Percentiles rank a stretch among this genome's conserved stretches.
Conservation (phyloP, 1,284 basidiomycete species). For the Tylopilus orsonianus region DNA sequence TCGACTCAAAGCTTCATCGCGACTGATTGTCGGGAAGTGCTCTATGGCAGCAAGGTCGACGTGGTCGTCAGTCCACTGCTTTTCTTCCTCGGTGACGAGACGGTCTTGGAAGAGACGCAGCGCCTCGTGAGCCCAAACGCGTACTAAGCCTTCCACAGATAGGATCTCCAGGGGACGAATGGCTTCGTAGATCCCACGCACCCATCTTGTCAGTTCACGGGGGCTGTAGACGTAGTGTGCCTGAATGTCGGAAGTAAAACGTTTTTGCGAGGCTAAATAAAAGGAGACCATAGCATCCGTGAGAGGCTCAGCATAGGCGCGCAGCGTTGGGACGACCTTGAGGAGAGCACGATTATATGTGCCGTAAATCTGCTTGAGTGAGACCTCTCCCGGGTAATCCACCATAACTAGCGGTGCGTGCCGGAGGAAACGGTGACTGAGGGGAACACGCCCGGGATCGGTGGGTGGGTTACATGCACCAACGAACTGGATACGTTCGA, state of each 20-base stretch:
- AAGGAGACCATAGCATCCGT: slow-evolving; percentile 98
- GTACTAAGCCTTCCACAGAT: slow-evolving; percentile 90
- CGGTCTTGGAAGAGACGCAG: slow-evolving; percentile 98
- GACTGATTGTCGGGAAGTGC: slow-evolving; percentile 92
- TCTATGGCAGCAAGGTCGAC: slow-evolving; percentile 84
- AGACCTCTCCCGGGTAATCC: slow-evolving; percentile 97
- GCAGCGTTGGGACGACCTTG: slow-evolving; percentile 92
- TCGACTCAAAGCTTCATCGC: slow-evolving; percentile 77
- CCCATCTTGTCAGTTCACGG: slow-evolving; percentile 98
- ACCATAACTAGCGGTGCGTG: slow-evolving; percentile 99
- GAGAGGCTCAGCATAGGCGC: slow-evolving; percentile 91
- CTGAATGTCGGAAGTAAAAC: slow-evolving; percentile 94
- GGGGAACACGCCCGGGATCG: slow-evolving; percentile 98
- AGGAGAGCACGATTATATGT: slow-evolving; percentile 98
- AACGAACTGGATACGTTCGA: slow-evolving; percentile 99
- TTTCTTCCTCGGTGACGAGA: slow-evolving; percentile 89
- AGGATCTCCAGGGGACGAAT: slow-evolving; percentile 91
- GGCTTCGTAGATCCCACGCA: slow-evolving; percentile 96
- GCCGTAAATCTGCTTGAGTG: slow-evolving; percentile 97
- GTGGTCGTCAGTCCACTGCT: slow-evolving; percentile 91
- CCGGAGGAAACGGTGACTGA: slow-evolving; percentile 94
- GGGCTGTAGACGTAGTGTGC: slow-evolving; percentile 99
- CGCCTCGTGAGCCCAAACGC: slow-evolving; percentile 98
- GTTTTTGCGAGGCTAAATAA: slow-evolving; percentile 91
- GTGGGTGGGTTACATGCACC: slow-evolving; percentile 99